phyloP scores from a whole-genome alignment of 352 stramenopile species.

The Phytophthora boehmeriae region DNA sequence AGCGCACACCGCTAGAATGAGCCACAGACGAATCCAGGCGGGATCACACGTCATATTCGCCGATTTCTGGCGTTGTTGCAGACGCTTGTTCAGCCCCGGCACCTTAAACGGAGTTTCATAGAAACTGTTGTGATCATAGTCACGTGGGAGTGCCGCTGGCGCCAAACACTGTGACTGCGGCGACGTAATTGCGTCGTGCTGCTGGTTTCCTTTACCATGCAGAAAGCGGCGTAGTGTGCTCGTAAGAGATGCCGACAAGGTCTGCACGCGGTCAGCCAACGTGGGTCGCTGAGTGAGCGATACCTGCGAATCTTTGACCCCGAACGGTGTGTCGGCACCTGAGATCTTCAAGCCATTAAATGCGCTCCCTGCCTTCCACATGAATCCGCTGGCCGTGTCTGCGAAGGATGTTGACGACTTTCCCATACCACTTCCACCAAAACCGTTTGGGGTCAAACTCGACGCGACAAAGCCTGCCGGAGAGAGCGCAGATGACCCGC shows the following conservation, averaged over 20 bases:
- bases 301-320: not conserved
- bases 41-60: slow-evolving; percentile 4
- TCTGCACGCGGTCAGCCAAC: slow-evolving; percentile 42
- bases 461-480: slow-evolving; percentile 28
- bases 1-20: slow-evolving; percentile 34
- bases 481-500: slow-evolving; percentile 25
- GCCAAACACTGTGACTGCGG: slow-evolving; percentile 49
- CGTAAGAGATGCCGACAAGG: slow-evolving; percentile 44
- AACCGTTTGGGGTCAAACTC: slow-evolving; percentile 8
- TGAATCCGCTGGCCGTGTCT: slow-evolving; percentile 19
- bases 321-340: slow-evolving; percentile 9
- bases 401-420: slow-evolving; percentile 24
- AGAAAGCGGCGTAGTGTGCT: slow-evolving; percentile 47
- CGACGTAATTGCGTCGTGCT: slow-evolving; percentile 35
- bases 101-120: slow-evolving; percentile 36
- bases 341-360: slow-evolving; percentile 18
- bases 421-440: slow-evolving; percentile 18
- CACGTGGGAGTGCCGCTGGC: slow-evolving; percentile 38
- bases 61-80: slow-evolving; percentile 21
- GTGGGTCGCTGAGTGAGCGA: slow-evolving; percentile 21
- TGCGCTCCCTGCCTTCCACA: slow-evolving; percentile 21
- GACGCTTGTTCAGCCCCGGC: slow-evolving; percentile 24
- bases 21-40: slow-evolving; percentile 26
- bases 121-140: slow-evolving; percentile 54
- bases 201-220: slow-evolving; percentile 12